Base-by-base conservation (phyloP, 2,329 filamentous ascomycete species). In the Fusarium drepaniforme region DNA sequence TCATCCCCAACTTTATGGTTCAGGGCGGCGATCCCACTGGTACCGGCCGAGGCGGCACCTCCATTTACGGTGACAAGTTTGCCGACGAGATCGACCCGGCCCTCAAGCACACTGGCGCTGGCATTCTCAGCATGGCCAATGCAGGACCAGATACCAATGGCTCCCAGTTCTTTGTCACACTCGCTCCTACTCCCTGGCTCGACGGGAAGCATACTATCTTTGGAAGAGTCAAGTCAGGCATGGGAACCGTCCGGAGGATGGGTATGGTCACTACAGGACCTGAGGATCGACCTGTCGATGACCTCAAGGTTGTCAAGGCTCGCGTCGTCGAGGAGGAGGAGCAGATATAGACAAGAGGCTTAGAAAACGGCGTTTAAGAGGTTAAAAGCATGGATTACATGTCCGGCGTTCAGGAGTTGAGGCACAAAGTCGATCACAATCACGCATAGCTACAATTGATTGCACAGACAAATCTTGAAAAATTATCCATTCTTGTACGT, bases 181-280 rank as follows among this genome's bases (percentile, higher is more conserved):
- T 98, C 38, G 96, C 95, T 9, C 96, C 96, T 6, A 96, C 97
- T 18, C 97, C 97, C 1, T 98, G 96, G 96, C 85, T 99, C 70
- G 97, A 99, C 84, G 95, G 96, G 25, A 98, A 98, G 84, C 96
- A 99, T 83, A 97, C 96, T 13, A 97, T 99, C 76, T 99, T 99
- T 81, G 97, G 97, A 1, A 87, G 96, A 64, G 95, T 99, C 44
- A 96, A 93, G 86, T 90, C 85, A 65, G 97, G 97, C 0, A 91
- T 98, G 89, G 87, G 89, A 67, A 88, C 96, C n/a, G 92, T 98
- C 33, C 92, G 94, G 86, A 89, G 95, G 75, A 94, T 99, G 90
- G 97, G 96, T 0, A 82, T 97, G 68, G 95, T 98, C 60, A 94
- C 93, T 86, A 98, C 95, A 1, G 94, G 91, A 28, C 85, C 85